Percentiles rank a stretch among this genome's conserved stretches.
These are phyloP conservation scores for Graphilbum ipis-grandicollis DNA, from an alignment of 2,329 filamentous ascomycete species.

Conservation along the genomic window DNA sequence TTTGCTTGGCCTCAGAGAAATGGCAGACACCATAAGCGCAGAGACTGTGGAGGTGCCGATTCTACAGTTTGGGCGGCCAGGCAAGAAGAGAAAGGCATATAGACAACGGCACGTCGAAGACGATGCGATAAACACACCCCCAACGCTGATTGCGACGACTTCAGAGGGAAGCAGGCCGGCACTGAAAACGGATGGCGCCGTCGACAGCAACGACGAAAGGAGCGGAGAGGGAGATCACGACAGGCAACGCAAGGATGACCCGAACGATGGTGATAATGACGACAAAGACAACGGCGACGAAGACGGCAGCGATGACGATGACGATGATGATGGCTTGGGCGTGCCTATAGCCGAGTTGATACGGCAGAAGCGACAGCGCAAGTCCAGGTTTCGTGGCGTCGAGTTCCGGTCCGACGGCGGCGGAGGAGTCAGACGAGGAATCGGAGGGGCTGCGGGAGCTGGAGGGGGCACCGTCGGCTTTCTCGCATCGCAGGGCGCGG, in stretches of 20 bases:
- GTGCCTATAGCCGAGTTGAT: conserved; percentile 32
- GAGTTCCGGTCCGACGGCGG: conserved; percentile 25
- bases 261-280: conserved; percentile 3
- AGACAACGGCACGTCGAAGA: conserved; percentile 24
- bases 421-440: no score
- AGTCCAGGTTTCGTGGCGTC: conserved; percentile 34
- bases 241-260: no score
- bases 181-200: no score
- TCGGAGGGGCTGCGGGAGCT: background rate
- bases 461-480: background rate
- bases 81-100: conserved; percentile 43
- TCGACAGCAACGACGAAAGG: no score
- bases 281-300: conserved; percentile 4
- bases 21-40: no score
- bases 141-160: no score
- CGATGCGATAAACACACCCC: no score
- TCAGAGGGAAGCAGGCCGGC: no score
- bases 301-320: conserved; percentile 4
- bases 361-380: conserved; percentile 33
- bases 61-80: conserved; percentile 32
- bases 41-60: conserved; percentile 10
- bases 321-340: conserved; percentile 11
- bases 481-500: background rate
- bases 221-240: no score
- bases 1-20: background rate